phyloP scores from a whole-genome alignment of 2,329 filamentous ascomycete species.

The Alternaria burnsii region DNA sequence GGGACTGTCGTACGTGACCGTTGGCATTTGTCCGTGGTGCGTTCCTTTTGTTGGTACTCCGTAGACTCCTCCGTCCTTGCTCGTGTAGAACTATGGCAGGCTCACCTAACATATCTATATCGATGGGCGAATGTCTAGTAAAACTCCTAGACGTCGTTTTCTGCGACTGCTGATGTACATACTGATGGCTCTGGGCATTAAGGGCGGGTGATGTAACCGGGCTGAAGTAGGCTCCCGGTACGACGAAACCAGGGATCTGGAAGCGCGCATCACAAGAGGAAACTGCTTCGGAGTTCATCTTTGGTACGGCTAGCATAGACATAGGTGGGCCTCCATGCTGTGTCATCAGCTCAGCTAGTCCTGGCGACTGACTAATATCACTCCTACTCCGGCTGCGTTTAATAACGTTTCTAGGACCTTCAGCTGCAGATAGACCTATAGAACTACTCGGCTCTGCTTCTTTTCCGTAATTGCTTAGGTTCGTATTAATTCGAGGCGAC shows the following conservation, averaged over 20 bases:
- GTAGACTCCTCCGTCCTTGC: conserved; percentile 50
- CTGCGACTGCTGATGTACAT: conserved; percentile 46
- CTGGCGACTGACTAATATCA: conserved; percentile 59
- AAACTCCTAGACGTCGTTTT: conserved; percentile 59
- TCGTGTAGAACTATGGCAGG: conserved; percentile 51
- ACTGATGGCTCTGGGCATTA: conserved; percentile 68
- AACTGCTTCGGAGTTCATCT: no score
- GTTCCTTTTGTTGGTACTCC: conserved; percentile 58
- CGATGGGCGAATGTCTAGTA: conserved; percentile 59
- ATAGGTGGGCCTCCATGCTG: conserved; percentile 67
- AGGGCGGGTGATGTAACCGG: conserved; percentile 84
- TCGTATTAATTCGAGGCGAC: conserved; percentile 52
- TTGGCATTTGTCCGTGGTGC: conserved; percentile 59
- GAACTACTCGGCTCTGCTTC: conserved; percentile 63
- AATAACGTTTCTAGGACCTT: conserved; percentile 53
- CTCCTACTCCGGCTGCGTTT: conserved; percentile 65
- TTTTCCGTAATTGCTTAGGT: conserved; percentile 56
- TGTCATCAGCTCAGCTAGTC: conserved; percentile 64
- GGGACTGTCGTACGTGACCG: conserved; percentile 70
- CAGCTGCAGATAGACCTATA: conserved; percentile 45
- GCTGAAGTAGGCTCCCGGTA: conserved; percentile 80
- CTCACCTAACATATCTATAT: conserved; percentile 55
- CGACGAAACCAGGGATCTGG: conserved; percentile 62
- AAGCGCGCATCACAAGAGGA: conserved; percentile 68
- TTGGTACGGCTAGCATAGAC: conserved; percentile 62